phyloP scores from a whole-genome alignment of 257 asterid genomes.

The Coffea eugenioides region DNA sequence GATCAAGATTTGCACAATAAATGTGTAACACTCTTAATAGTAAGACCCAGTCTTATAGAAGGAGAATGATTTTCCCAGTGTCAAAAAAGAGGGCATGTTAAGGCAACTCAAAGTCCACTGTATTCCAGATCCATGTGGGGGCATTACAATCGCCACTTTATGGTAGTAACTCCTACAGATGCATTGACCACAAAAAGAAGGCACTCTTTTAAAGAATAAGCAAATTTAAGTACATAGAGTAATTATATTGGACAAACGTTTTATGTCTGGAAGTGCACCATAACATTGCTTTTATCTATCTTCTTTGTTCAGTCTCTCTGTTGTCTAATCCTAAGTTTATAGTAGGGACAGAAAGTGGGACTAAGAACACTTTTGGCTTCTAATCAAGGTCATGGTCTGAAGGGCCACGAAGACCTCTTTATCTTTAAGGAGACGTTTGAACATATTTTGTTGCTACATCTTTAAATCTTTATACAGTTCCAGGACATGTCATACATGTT shows the following conservation, averaged over 20 bases:
- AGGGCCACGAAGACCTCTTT: constrained; percentile 5
- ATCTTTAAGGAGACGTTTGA: not conserved
- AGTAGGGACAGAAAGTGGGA: constrained; percentile 6
- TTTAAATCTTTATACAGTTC: not conserved
- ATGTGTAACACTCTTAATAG: not conserved
- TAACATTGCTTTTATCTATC: not conserved
- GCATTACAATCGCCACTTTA: not conserved
- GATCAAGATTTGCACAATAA: constrained; percentile 16
- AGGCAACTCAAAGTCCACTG: constrained; percentile 1
- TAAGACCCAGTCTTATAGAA: not conserved
- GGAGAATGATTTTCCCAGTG: not conserved
- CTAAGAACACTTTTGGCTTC: constrained; percentile 1
- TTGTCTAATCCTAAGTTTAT: not conserved
- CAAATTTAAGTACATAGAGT: not conserved
- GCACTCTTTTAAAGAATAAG: not conserved
- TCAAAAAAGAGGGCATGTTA: not conserved
- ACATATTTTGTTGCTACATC: too few relatives aligned
- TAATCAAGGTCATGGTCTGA: constrained; percentile 5
- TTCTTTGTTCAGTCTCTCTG: not conserved
- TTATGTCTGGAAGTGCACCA: not conserved
- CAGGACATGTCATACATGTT: not conserved
- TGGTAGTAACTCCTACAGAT: not conserved
- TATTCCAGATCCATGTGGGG: constrained; percentile 1
- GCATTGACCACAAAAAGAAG: constrained; percentile 8
- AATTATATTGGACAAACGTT: not conserved